phyloP scores from a whole-genome alignment of 108 stramenopile species.

The Skeletonema potamos region DNA sequence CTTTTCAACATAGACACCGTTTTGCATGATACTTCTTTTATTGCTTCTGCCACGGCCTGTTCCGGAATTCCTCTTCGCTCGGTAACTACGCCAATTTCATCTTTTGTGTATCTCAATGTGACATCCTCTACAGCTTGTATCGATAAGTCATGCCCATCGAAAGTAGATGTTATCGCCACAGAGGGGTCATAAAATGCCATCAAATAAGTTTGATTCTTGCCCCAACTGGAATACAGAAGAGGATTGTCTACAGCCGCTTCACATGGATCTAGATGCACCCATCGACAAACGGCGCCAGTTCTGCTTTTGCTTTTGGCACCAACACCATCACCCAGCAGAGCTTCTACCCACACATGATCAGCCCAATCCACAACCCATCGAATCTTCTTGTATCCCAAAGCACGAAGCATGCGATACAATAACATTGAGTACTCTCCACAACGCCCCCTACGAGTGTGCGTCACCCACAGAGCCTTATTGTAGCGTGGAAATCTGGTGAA shows the following conservation, averaged over 20 bases:
- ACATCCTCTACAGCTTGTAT: constrained; percentile 48
- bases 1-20: constrained; percentile 5
- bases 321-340: constrained; percentile 10
- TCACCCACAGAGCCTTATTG: constrained; percentile 51
- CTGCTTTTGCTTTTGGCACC: not conserved
- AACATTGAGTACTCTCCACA: constrained; percentile 73
- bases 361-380: constrained; percentile 78
- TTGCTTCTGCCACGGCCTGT: constrained; percentile 8
- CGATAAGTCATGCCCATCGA: not conserved
- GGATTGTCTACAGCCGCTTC: constrained; percentile 69
- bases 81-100: constrained; percentile 26
- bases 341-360: constrained; percentile 74
- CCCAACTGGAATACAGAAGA: constrained; percentile 63
- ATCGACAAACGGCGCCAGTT: constrained; percentile 33
- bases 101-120: constrained; percentile 40
- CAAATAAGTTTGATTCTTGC: constrained; percentile 72
- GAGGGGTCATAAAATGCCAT: constrained; percentile 55
- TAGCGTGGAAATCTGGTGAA: constrained; percentile 71
- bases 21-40: constrained; percentile 11
- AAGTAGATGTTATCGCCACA: not conserved
- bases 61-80: constrained; percentile 48
- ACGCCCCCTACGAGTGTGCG: constrained; percentile 46
- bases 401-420: constrained; percentile 56
- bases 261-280: constrained; percentile 77
- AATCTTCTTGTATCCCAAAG: constrained; percentile 44